phyloP scores from a whole-genome alignment of 2,329 filamentous ascomycete genomes.

The Elsinoe perseae region DNA sequence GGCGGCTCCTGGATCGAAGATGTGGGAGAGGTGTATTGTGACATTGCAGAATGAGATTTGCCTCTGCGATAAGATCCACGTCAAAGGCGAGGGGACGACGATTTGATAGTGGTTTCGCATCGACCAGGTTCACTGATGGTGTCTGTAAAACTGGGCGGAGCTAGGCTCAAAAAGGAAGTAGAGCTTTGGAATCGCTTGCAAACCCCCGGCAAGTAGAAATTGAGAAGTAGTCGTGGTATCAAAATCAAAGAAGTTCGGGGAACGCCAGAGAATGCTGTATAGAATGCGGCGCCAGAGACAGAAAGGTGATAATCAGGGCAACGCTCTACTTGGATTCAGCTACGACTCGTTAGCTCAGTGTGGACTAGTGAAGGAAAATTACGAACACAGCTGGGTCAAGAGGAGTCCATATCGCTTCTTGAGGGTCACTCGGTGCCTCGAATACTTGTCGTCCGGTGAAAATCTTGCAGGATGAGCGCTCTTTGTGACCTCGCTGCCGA shows the following conservation, averaged over 20 bases:
- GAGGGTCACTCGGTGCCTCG: slow-evolving; percentile 85
- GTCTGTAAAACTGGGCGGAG: not conserved
- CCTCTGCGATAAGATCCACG: too few species aligned
- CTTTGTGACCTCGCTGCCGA: slow-evolving; percentile 78
- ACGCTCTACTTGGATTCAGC: not conserved
- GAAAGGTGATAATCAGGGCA: not conserved
- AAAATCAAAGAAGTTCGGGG: not conserved
- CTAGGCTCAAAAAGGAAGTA: not conserved
- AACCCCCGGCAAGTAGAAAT: not conserved
- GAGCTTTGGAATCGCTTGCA: not conserved
- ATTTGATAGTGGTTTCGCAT: not conserved
- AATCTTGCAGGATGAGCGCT: slow-evolving; percentile 93
- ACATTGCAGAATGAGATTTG: not conserved
- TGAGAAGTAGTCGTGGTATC: slow-evolving; percentile 2
- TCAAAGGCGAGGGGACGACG: too few species aligned
- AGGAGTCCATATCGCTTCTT: slow-evolving; percentile 90
- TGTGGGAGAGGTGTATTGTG: slow-evolving; percentile 9
- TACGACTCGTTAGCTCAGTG: not conserved
- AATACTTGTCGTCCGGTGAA: slow-evolving; percentile 98
- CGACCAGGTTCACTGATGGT: not conserved
- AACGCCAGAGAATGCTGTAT: not conserved
- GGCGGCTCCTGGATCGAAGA: not conserved
- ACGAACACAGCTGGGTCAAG: slow-evolving; percentile 59
- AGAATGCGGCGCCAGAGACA: not conserved
- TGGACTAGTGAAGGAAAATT: too few species aligned